A percentile compares a stretch with the other conserved stretches of the same genome.
These are phyloP conservation scores for Suaeda aralocaspica DNA, from an alignment of 148 eudicot species.

Conservation along the genomic window DNA sequence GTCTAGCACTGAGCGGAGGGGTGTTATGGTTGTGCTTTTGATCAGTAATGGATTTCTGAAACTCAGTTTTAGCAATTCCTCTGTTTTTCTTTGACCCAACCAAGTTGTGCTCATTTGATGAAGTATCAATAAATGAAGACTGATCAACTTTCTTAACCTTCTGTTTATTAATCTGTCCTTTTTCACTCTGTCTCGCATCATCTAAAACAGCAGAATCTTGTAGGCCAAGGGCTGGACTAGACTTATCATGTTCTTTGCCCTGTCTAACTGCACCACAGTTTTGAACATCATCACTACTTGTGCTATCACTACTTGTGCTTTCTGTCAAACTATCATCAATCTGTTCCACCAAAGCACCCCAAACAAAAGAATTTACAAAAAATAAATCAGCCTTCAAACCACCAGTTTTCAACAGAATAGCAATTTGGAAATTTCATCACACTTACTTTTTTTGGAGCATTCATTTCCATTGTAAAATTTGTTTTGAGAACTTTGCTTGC, in stretches of 20 bases:
- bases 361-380: neutral
- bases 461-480: neutral
- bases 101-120: slow-evolving; percentile 18
- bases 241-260: neutral
- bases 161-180: slow-evolving; percentile 24
- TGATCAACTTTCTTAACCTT: slow-evolving; percentile 23
- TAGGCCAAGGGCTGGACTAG: slow-evolving; percentile 3
- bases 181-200: slow-evolving; percentile 18
- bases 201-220: slow-evolving; percentile 22
- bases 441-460: neutral
- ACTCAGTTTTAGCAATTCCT: slow-evolving; percentile 24
- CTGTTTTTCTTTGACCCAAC: slow-evolving; percentile 10
- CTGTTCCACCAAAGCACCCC: slow-evolving; percentile 3
- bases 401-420: neutral
- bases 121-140: slow-evolving; percentile 25
- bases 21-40: slow-evolving; percentile 8
- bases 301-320: neutral
- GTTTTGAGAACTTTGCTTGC: neutral
- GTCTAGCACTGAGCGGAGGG: slow-evolving; percentile 18
- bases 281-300: neutral
- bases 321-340: slow-evolving; percentile 2
- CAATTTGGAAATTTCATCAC: neutral
- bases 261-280: neutral
- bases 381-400: neutral
- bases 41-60: slow-evolving; percentile 18